A percentile compares a stretch with the other conserved stretches of the same genome.
These are phyloP conservation scores for Scheffersomyces segobiensis DNA, from an alignment of 1,139 yeast genomes.

Conservation along the genomic window DNA sequence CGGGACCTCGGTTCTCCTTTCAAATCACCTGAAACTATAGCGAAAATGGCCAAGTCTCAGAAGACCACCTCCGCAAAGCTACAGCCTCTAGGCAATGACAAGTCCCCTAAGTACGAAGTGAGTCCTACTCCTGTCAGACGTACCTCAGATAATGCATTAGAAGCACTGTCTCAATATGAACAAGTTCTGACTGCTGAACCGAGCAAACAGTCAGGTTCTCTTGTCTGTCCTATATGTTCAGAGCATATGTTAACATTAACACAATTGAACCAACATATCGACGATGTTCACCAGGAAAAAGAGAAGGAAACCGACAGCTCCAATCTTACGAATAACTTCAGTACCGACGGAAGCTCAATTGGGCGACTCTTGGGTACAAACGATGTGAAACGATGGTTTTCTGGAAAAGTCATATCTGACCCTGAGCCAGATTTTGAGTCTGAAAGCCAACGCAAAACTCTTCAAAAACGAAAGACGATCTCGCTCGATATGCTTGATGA, in stretches of 20 bases:
- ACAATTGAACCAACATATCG: conserved; percentile 71
- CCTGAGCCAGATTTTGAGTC: conserved; percentile 1
- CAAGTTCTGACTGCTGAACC: not conserved
- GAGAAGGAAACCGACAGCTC: not conserved
- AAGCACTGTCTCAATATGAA: not conserved
- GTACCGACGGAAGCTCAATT: conserved; percentile 4
- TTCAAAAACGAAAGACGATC: conserved; percentile 24
- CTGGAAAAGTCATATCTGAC: conserved; percentile 9
- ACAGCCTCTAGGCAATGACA: not conserved
- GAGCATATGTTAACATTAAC: conserved; percentile 57
- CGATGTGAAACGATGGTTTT: conserved; percentile 25
- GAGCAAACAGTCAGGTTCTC: not conserved
- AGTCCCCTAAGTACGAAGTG: not conserved
- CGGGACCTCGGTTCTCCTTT: conserved; percentile 26
- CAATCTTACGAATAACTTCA: conserved; percentile 7
- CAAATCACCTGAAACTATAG: conserved; percentile 15
- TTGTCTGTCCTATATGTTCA: conserved; percentile 68
- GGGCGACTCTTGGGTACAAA: conserved; percentile 3
- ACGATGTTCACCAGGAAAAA: conserved; percentile 54
- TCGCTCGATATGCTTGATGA: conserved; percentile 37
- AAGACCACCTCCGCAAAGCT: not conserved
- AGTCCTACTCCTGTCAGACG: not conserved
- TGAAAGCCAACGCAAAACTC: conserved; percentile 3
- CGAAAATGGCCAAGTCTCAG: not conserved
- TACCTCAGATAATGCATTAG: not conserved